Conservation (phyloP, 169 alveolate species). For the Plasmodium billcollinsi region DNA sequence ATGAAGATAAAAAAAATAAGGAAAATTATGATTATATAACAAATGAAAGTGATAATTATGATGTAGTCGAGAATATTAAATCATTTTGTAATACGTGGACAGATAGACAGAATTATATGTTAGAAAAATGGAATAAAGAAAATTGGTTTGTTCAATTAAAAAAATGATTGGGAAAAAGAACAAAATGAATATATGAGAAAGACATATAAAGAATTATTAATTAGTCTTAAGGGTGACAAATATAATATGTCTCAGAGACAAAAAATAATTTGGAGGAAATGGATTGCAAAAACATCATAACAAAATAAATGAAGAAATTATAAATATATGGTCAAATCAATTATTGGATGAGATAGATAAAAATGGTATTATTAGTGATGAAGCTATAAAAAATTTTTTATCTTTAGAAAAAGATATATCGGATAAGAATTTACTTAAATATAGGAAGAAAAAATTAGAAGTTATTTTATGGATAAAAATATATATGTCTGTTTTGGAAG, state of each 20-base stretch:
- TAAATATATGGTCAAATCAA: too few relatives aligned
- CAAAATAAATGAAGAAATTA: too few relatives aligned
- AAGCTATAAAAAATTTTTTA: too few relatives aligned
- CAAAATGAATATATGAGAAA: neutral
- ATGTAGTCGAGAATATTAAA: neutral
- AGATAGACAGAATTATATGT: neutral
- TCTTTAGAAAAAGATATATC: too few relatives aligned
- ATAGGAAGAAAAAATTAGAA: too few relatives aligned
- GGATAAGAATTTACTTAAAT: too few relatives aligned
- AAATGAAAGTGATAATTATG: neutral
- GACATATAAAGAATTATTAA: neutral
- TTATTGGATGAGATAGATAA: too few relatives aligned
- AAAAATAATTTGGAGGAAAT: neutral
- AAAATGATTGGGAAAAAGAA: neutral
- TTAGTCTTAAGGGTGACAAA: neutral
- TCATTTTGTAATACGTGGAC: neutral
- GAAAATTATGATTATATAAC: neutral
- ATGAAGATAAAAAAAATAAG: neutral
- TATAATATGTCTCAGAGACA: neutral
- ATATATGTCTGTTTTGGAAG: too few relatives aligned
- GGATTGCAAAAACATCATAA: neutral
- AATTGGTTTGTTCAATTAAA: neutral
- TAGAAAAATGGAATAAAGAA: neutral
- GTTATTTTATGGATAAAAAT: too few relatives aligned
- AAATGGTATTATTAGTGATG: too few relatives aligned